Evolutionary conservation across 2,329 filamentous ascomycete genomes (phyloP).

Genomic region (Boeremia exigua): DNA sequence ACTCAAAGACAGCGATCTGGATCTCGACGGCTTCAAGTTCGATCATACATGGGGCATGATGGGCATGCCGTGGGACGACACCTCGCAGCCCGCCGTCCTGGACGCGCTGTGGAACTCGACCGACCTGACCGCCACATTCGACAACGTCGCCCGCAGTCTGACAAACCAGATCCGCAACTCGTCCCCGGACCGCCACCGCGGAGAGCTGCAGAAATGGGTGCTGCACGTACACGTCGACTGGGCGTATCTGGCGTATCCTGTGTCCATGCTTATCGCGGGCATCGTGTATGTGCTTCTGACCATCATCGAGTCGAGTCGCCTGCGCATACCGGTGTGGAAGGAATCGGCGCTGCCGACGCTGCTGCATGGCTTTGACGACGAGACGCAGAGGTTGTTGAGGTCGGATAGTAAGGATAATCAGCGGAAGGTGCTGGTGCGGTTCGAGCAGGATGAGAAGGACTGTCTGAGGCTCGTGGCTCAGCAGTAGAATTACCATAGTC

Average conservation of each 20-base stretch:
- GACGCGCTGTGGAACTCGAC: slow-evolving; percentile 7
- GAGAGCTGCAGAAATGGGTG: slow-evolving; percentile 1
- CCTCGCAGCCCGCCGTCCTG: neutral
- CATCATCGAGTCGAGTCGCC: slow-evolving; percentile 3
- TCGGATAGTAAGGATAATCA: neutral
- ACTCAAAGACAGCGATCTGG: too few species aligned
- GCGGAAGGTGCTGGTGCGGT: too few species aligned
- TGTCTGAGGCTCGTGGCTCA: neutral
- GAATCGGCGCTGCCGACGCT: slow-evolving; percentile 8
- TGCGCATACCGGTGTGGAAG: slow-evolving; percentile 13
- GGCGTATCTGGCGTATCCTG: slow-evolving; percentile 5
- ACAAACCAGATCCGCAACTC: slow-evolving; percentile 6
- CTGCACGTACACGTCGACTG: slow-evolving; percentile 8
- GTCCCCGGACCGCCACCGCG: neutral
- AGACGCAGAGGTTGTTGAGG: slow-evolving; percentile 11
- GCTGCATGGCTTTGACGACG: slow-evolving; percentile 9
- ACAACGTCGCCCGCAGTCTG: slow-evolving; percentile 5
- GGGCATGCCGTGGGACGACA: neutral
- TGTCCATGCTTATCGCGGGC: slow-evolving; percentile 3
- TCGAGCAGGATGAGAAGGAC: neutral
- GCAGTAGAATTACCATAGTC: too few species aligned
- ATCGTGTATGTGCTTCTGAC: slow-evolving; percentile 1
- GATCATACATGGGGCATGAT: neutral
- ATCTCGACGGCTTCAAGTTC: too few species aligned
- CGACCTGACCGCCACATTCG: slow-evolving; percentile 4